Percentiles rank a stretch among this genome's conserved stretches.
These are phyloP conservation scores for Fusarium neocosmosporiellum DNA, from an alignment of 2,329 filamentous ascomycete species.

Conservation along the genomic window DNA sequence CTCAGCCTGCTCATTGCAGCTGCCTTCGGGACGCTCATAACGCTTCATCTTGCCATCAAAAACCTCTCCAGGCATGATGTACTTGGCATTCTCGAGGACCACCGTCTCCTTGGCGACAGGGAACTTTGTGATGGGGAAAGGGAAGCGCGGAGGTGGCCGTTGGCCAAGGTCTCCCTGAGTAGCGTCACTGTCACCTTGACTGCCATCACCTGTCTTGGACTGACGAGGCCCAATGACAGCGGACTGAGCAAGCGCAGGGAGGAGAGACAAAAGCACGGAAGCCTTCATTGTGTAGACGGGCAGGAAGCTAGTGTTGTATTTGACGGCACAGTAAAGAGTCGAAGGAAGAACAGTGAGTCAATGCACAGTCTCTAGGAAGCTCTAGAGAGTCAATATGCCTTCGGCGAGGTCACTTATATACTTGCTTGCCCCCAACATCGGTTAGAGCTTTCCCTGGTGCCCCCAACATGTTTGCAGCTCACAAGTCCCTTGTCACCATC, in stretches of 20 bases:
- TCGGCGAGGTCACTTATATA: not conserved
- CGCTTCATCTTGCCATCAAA: slow-evolving; percentile 52
- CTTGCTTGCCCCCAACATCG: not conserved
- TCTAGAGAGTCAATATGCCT: not conserved
- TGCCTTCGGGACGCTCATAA: slow-evolving; percentile 53
- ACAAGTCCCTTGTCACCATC: not conserved
- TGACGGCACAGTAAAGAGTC: not conserved
- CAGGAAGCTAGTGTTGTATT: not conserved
- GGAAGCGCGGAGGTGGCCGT: slow-evolving; percentile 45
- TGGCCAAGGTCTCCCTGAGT: slow-evolving; percentile 42
- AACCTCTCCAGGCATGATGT: slow-evolving; percentile 46
- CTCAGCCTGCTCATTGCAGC: slow-evolving; percentile 58
- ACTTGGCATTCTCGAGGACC: slow-evolving; percentile 43
- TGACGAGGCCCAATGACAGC: slow-evolving; percentile 29
- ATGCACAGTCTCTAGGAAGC: not conserved
- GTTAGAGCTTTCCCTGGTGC: not conserved
- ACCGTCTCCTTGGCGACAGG: slow-evolving; percentile 44
- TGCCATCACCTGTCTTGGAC: slow-evolving; percentile 40
- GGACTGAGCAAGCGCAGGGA: slow-evolving; percentile 31
- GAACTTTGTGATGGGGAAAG: slow-evolving; percentile 46
- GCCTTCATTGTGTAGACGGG: slow-evolving; percentile 36
- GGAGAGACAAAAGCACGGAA: slow-evolving; percentile 30
- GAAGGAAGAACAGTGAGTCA: not conserved
- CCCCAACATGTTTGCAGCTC: not conserved
- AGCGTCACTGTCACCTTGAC: slow-evolving; percentile 33